Conservation (phyloP, 2,329 filamentous ascomycete species). For the Trichoderma atroviride region DNA sequence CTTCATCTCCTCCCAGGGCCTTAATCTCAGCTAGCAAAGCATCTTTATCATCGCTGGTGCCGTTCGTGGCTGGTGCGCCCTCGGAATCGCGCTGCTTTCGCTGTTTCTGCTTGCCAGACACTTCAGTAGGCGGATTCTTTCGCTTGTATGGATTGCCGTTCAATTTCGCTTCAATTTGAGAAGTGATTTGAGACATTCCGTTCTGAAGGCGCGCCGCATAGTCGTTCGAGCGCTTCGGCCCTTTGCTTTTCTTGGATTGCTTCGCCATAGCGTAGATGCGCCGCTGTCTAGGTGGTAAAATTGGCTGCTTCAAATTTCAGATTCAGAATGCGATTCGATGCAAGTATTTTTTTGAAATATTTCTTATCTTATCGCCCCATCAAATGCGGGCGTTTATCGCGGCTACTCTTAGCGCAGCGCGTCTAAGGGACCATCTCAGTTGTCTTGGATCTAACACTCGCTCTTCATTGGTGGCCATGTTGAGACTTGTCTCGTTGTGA, state of each 20-base stretch:
- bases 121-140: conserved; percentile 46
- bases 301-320: conserved; percentile 9
- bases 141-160: conserved; percentile 47
- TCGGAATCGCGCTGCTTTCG: conserved; percentile 44
- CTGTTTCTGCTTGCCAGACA: conserved; percentile 39
- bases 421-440: background rate
- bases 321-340: conserved; percentile 9
- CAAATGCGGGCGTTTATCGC: conserved; percentile 10
- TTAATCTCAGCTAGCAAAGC: conserved; percentile 64
- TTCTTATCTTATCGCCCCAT: conserved; percentile 27
- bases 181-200: conserved; percentile 56
- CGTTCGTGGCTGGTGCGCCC: conserved; percentile 32
- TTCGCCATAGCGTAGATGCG: conserved; percentile 38
- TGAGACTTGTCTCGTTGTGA: background rate
- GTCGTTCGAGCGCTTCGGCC: conserved; percentile 32
- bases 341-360: conserved; percentile 26
- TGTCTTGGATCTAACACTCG: background rate
- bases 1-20: conserved; percentile 66
- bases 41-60: conserved; percentile 38
- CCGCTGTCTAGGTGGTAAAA: background rate
- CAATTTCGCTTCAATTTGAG: conserved; percentile 59
- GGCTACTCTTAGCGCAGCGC: conserved; percentile 2
- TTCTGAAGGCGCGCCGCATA: conserved; percentile 49
- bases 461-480: conserved; percentile 2
- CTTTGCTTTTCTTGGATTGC: conserved; percentile 44